Base-by-base conservation (phyloP, 441 rosid genomes). In the Aleurites moluccanus region DNA sequence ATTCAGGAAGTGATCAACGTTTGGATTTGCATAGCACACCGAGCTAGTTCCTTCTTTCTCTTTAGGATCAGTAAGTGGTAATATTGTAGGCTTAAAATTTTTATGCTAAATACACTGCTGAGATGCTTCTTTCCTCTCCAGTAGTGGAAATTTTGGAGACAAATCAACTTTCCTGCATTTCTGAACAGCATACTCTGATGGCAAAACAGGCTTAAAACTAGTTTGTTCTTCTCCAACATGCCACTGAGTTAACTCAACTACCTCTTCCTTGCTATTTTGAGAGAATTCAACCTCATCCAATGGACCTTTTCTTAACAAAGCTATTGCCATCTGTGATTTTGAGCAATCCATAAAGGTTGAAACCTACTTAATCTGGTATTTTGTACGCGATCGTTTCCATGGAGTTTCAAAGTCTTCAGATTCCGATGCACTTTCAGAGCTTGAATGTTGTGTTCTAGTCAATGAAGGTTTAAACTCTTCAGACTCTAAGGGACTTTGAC, bases 391-490 rank as follows among this genome's bases (percentile, higher is more conserved):
- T 40, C 49, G 38, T 64, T 20, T 64, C 68, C 38, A 40, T 38
- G 28, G 68, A 64, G 18, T n/a, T 64, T 64, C 68, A 3, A 64
- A 20, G 2, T 64, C 68, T 64, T 64, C 68, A 64, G 68, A 38
- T 13, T 64, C 50, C 20, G 68, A 64, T 38, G 68, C 13, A 63
- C 13, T 35, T 35, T n/a, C 47, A 6, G 45, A 5, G 0, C 7
- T 38, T 30, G 33, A 21, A 64, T 35, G 27, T 64, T 21, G 6
- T 1, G 6, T n/a, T 21, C 23, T 40, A 64, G 15, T 35, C 20
- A 28, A 9, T 52, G 50, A 42, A 64, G 64, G 15, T 35, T 52
- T 33, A 52, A 10, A 2, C 56, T 47, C 57, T 35, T 52, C 23
- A 52, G 4, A 2, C 56, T 47, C 57, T 16, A 28, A 25, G 5